Base-by-base conservation (phyloP, 768 basidiomycete species). In the Candolleomyces aberdarensis region DNA sequence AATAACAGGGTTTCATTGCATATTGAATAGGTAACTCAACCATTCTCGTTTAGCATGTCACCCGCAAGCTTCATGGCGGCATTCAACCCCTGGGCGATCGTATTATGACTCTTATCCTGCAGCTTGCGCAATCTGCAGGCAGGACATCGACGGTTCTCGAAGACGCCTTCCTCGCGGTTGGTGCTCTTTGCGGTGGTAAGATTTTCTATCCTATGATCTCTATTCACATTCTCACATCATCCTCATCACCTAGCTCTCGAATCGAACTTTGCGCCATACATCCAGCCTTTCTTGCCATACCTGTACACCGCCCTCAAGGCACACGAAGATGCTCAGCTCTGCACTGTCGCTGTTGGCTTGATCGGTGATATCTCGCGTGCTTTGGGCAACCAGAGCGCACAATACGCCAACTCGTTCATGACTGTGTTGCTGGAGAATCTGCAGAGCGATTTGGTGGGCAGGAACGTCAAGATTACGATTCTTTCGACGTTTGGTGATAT, bases 291-390 rank as follows among this genome's bases (percentile, higher is more conserved):
- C 82, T 74, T 96, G 31, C 92, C 88, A 3, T 94, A 80, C 81
- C 82, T 99, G 43, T 89, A 89, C 75, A 85, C 91, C 19, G 96
- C 96, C 19, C 87, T 99, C 65, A 89, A 91, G 67, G 85, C 92
- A 0, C 89, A 94, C 70, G 96, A 98, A 72, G 97, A 98, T 75
- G 92, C 93, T 46, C 94, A 97, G 69, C 81, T 98, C 22, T 97
- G 94, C 78, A 95, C 89, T 7, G 94, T 98, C 58, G 94, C 95
- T 15, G 92, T 98, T 51, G 96, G 96, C 65, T 86, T 97, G 65
- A 92, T 98, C 58, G 94, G 95, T 8, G 97, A 99, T 67, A 87
- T 98, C 57, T 93, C 94, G n/a, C 91, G 96, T 58, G 96, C 95
- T 1, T 83, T 98, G 19, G 91, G 93, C 49, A 91, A 94, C 60